Evolutionary conservation across 2,329 filamentous ascomycete genomes (phyloP), one percentile per base, ranked within the genome.

Genomic region (Penicillium digitatum): DNA sequence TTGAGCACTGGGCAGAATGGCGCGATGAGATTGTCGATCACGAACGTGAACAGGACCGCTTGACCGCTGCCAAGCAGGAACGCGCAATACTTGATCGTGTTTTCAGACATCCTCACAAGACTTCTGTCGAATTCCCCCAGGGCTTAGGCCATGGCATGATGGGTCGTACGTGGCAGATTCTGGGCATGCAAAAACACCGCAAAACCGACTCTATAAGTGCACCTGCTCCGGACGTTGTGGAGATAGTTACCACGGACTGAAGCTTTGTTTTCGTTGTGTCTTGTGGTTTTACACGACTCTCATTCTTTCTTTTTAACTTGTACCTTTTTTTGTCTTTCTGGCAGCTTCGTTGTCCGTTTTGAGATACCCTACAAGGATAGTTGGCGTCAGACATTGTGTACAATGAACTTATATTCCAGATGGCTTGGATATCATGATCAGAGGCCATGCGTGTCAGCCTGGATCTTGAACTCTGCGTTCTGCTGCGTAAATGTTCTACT

Each of bases 1-100:
- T 76, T 58, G 75, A 78, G 57, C 74, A 73, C 53, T 78, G 77
- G 75, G 66, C 71, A 16, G 73, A 76, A 62, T 76, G 74, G 74
- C 70, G 70, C 50, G 67, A 75, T 26, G 74, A 76, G 22, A 71
- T 76, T 48, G 72, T 71, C 22, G 56, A 65, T 50, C 65, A 72
- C 27, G 68, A 72, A 56, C 68, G 70, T 44, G 69, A 72, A 52
- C 72, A 74, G 39, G 70, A 74, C 35, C 64, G 71, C 7, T 54
- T 74, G 34, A 66, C 61, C n/a, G 61, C 63, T 6, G 66, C 70
- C 3, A 73, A 73, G 39, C 67, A 64, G 27, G 69, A 71, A 38
- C 66, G 69, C 9, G 55, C 65, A 31, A 54, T 69, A 22, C 65
- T 67, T 35, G 63, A 69, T 35, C 65, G 65, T 14, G 60, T 62